These are phyloP conservation scores for Mrakia gelida DNA, from an alignment of 768 basidiomycete genomes.

Conservation along the genomic window DNA sequence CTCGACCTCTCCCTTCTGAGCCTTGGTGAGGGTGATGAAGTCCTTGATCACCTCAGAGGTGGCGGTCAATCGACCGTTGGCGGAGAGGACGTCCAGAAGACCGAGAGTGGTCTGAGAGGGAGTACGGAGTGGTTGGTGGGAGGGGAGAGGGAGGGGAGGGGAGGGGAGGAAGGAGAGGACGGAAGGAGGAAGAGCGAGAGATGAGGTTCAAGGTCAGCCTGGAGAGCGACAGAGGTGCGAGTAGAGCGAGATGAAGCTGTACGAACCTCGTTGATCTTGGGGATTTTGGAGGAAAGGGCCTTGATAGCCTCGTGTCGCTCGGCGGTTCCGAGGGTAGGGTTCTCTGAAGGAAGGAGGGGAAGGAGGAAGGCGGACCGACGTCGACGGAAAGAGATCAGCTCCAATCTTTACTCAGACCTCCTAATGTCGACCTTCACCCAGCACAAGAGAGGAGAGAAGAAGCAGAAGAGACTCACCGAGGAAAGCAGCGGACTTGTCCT, in stretches of 20 bases:
- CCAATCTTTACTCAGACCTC: background rate
- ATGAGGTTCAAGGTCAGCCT: slow-evolving; percentile 3
- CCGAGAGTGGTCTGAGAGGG: slow-evolving; percentile 67
- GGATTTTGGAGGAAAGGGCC: slow-evolving; percentile 56
- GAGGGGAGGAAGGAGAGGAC: background rate
- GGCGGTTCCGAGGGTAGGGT: slow-evolving; percentile 81
- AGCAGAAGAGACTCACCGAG: slow-evolving; percentile 48
- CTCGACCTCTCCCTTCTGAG: slow-evolving; percentile 87
- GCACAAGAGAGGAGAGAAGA: background rate
- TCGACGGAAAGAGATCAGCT: background rate
- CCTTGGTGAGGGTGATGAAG: slow-evolving; percentile 81
- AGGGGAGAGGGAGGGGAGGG: background rate
- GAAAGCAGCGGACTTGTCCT: slow-evolving; percentile 64
- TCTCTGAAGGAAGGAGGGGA: slow-evolving; percentile 47
- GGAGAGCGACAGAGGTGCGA: no score
- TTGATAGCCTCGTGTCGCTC: slow-evolving; percentile 69
- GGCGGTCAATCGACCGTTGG: slow-evolving; percentile 87
- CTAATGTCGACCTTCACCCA: no score
- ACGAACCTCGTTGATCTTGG: slow-evolving; percentile 45
- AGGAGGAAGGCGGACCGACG: background rate
- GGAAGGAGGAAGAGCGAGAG: background rate
- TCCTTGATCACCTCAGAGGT: slow-evolving; percentile 80
- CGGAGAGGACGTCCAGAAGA: slow-evolving; percentile 78
- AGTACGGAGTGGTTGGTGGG: background rate
- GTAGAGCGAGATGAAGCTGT: background rate